These are phyloP conservation scores for Penicillium sp. DNA, from an alignment of 2,329 filamentous ascomycete genomes.

Conservation along the genomic window DNA sequence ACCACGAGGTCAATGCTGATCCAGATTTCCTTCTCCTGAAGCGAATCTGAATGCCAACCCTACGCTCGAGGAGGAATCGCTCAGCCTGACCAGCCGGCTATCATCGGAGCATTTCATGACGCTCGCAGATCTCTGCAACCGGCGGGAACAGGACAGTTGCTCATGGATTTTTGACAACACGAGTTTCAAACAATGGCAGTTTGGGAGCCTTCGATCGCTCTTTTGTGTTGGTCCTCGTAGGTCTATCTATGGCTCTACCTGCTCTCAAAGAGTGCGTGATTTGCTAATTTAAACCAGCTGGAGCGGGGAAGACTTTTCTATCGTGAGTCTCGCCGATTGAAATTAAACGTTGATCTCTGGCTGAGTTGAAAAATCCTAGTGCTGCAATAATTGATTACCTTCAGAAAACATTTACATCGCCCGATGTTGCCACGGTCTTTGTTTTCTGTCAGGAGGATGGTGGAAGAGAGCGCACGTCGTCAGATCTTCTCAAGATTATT, in stretches of 20 bases:
- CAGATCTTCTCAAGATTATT: constrained; percentile 21
- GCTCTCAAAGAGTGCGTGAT: not conserved
- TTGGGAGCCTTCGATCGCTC: constrained; percentile 21
- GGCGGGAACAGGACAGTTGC: constrained; percentile 21
- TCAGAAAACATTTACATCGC: constrained; percentile 24
- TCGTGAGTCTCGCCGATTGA: constrained; percentile 15
- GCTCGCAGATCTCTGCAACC: constrained; percentile 26
- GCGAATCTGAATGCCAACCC: no score
- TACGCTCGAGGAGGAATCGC: constrained; percentile 19
- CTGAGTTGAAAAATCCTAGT: constrained; percentile 6
- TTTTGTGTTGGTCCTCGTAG: constrained; percentile 26
- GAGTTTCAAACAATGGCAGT: constrained; percentile 22
- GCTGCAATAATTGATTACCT: constrained; percentile 24
- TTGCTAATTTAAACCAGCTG: constrained; percentile 15
- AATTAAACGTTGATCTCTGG: not conserved
- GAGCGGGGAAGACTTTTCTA: constrained; percentile 29
- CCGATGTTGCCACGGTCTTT: constrained; percentile 26
- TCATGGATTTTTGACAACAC: constrained; percentile 24
- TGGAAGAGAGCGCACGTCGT: constrained; percentile 15
- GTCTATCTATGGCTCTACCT: constrained; percentile 1
- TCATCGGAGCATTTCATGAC: constrained; percentile 21
- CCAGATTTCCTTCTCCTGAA: no score
- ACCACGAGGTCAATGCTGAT: no score
- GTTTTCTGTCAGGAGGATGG: constrained; percentile 26
- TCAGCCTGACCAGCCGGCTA: constrained; percentile 15